A percentile compares a stretch with the other conserved stretches of the same genome.
phyloP scores from a whole-genome alignment of 1,139 yeast genomes.

The Hanseniaspora sp. region DNA sequence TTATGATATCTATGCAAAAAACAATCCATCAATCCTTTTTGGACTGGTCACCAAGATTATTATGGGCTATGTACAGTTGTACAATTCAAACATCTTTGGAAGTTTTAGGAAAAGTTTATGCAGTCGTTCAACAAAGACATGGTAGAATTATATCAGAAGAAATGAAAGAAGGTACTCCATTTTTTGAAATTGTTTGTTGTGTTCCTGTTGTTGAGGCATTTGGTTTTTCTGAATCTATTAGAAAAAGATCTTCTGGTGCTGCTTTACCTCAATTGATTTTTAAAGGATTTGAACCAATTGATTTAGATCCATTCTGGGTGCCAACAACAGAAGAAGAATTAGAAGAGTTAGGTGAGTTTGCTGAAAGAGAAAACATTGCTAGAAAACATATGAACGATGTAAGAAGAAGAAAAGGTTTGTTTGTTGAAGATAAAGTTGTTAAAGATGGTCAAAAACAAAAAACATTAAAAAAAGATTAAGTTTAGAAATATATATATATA shows the following conservation, averaged over 20 bases:
- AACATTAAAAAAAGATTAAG: conserved; percentile 48
- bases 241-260: conserved; percentile 91
- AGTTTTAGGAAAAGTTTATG: conserved; percentile 89
- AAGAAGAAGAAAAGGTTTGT: conserved; percentile 78
- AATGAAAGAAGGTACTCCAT: conserved; percentile 96
- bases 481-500: no score
- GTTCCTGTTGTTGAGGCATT: conserved; percentile 94
- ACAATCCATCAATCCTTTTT: conserved; percentile 58
- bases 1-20: conserved; percentile 65
- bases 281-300: conserved; percentile 75
- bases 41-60: conserved; percentile 76
- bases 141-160: conserved; percentile 84
- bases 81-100: conserved; percentile 94
- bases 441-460: conserved; percentile 89
- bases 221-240: conserved; percentile 89
- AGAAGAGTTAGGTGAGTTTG: conserved; percentile 84
- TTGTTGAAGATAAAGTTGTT: conserved; percentile 80
- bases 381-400: conserved; percentile 72
- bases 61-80: conserved; percentile 86
- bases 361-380: conserved; percentile 86
- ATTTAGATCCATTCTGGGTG: conserved; percentile 96
- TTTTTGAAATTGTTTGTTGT: conserved; percentile 73
- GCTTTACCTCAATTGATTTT: conserved; percentile 93
- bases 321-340: conserved; percentile 97
- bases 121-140: conserved; percentile 78